Evolutionary conservation across 164 flowering plant species (phyloP).

Genomic region (Macadamia tetraphylla): DNA sequence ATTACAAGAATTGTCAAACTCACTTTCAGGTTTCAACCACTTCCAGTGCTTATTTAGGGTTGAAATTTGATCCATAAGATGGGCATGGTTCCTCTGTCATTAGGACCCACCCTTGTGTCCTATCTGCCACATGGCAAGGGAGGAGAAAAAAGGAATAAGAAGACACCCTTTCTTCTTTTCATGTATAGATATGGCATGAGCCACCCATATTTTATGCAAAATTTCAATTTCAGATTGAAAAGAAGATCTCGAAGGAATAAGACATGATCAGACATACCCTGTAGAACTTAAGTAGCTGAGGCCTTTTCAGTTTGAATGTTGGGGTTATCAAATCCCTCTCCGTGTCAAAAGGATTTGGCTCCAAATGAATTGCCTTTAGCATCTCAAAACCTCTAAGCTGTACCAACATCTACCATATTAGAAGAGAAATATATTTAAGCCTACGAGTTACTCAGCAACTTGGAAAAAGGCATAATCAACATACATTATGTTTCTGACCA

Average conservation of each 20-base stretch:
- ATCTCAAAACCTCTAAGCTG: conserved; percentile 96
- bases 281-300: conserved; percentile 78
- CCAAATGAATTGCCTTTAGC: conserved; percentile 76
- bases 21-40: too few species aligned
- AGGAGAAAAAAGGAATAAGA: too few species aligned
- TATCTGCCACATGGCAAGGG: too few species aligned
- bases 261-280: conserved; percentile 39
- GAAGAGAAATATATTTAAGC: conserved; percentile 6
- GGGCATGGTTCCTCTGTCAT: too few species aligned
- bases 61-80: too few species aligned
- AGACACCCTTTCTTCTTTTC: too few species aligned
- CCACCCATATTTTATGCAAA: too few species aligned
- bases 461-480: conserved; percentile 6
- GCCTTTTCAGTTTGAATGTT: conserved; percentile 89
- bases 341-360: conserved; percentile 78
- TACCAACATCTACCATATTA: conserved; percentile 11
- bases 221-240: too few species aligned
- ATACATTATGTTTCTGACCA: conserved; percentile 61
- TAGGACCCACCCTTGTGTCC: too few species aligned
- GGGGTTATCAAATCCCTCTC: conserved; percentile 89
- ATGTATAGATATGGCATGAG: too few species aligned
- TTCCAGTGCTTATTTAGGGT: too few species aligned
- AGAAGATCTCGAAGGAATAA: background rate
- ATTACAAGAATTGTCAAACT: too few species aligned
- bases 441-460: background rate